Conservation (phyloP, 2,329 filamentous ascomycete genomes). For the Thyridium curvatum region DNA sequence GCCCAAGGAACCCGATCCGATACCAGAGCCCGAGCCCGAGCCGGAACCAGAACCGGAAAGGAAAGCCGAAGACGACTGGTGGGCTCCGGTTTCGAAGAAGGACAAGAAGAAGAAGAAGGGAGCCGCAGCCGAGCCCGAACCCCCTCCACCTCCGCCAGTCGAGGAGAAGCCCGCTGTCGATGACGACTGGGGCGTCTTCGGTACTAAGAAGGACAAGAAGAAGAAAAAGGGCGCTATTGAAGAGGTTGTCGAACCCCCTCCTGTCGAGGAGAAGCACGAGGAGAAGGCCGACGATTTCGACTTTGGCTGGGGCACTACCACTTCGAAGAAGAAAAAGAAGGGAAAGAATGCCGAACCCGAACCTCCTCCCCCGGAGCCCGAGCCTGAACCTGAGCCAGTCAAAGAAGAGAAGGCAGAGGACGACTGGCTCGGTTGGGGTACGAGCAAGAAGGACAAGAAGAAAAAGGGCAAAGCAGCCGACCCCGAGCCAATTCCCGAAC, state of each 20-base stretch:
- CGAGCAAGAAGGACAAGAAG: conserved; percentile 14
- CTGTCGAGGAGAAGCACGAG: conserved; percentile 8
- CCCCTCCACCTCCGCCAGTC: conserved; percentile 1
- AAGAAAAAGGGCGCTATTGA: conserved; percentile 9
- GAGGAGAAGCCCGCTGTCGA: conserved; percentile 13
- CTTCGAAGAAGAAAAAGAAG: conserved; percentile 14
- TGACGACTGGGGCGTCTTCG: conserved; percentile 20
- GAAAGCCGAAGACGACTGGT: conserved; percentile 21
- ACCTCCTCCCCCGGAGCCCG: neutral
- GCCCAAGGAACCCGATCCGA: conserved; percentile 11
- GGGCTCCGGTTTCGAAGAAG: conserved; percentile 23
- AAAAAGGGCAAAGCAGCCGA: conserved; percentile 16
- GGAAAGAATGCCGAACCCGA: conserved; percentile 5
- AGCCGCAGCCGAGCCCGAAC: conserved; percentile 7
- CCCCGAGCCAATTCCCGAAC: conserved; percentile 2
- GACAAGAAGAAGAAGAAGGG: conserved; percentile 37
- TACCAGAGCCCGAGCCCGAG: conserved; percentile 14
- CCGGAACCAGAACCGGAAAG: conserved; percentile 10
- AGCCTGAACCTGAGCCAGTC: conserved; percentile 2
- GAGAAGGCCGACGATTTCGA: conserved; percentile 19
- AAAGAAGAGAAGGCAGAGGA: conserved; percentile 15
- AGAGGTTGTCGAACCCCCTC: conserved; percentile 5
- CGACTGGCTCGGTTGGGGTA: conserved; percentile 18
- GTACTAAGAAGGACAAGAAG: conserved; percentile 25
- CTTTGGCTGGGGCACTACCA: conserved; percentile 18